Evolutionary conservation across 805 yeast species (phyloP).

Genomic region (Ascoidea rubescens): DNA sequence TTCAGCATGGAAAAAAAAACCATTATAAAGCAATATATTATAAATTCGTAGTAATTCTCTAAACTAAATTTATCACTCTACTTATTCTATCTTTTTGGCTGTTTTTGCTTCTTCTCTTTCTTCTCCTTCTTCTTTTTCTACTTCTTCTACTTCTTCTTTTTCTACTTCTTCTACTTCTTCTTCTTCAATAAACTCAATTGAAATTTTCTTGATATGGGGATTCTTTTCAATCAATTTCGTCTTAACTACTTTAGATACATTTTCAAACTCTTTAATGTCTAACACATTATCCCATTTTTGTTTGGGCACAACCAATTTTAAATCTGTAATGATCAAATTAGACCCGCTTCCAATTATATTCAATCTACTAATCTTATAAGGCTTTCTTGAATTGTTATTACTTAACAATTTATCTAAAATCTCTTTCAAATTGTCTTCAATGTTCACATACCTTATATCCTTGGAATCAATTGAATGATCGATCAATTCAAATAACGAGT

Average conservation of each 20-base stretch:
- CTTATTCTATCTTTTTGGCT: too few relatives aligned
- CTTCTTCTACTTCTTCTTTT: not conserved
- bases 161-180: not conserved
- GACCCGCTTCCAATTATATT: constrained; percentile 46
- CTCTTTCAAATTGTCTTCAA: constrained; percentile 26
- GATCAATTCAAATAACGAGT: constrained; percentile 61
- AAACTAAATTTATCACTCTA: too few relatives aligned
- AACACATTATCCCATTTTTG: constrained; percentile 32
- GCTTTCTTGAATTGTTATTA: constrained; percentile 26
- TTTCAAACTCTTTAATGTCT: constrained; percentile 26
- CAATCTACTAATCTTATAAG: constrained; percentile 25
- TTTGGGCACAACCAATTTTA: constrained; percentile 23
- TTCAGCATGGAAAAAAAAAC: too few relatives aligned
- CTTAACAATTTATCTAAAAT: constrained; percentile 21
- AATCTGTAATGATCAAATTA: constrained; percentile 27
- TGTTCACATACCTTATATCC: constrained; percentile 33
- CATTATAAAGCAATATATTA: too few relatives aligned
- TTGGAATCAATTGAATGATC: constrained; percentile 50
- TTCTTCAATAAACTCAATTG: constrained; percentile 8
- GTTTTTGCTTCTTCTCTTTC: too few relatives aligned
- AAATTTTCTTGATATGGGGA: constrained; percentile 8
- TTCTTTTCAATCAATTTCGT: constrained; percentile 5
- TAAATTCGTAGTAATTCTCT: too few relatives aligned
- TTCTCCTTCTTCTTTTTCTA: too few relatives aligned
- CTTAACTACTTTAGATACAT: constrained; percentile 18